Percentiles rank a stretch among this genome's conserved stretches.
These are phyloP conservation scores for Saitozyma sp. DNA, from an alignment of 768 basidiomycete genomes.

Conservation along the genomic window DNA sequence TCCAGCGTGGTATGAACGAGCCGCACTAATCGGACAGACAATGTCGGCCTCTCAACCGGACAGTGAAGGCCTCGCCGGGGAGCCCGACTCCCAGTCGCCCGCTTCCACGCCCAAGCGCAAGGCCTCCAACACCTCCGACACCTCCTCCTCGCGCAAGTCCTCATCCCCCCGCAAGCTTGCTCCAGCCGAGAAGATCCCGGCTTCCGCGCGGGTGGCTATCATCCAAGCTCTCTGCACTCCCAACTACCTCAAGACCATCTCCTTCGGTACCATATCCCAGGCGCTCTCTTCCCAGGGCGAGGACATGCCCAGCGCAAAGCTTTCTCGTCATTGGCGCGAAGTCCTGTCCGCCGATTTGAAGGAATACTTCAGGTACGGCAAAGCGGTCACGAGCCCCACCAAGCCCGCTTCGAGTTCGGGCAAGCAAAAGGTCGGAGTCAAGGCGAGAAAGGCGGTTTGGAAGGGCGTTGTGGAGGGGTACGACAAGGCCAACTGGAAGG, in stretches of 20 bases:
- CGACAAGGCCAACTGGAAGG: slow-evolving; percentile 32
- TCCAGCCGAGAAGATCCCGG: slow-evolving; percentile 29
- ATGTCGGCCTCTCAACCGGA: too few relatives aligned
- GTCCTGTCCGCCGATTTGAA: slow-evolving; percentile 29
- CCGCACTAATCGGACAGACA: too few relatives aligned
- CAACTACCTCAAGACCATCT: slow-evolving; percentile 10
- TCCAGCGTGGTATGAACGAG: too few relatives aligned
- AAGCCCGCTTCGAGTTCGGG: neutral
- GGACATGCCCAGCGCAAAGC: slow-evolving; percentile 14
- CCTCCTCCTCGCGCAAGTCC: neutral
- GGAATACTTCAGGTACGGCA: neutral
- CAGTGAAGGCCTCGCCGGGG: too few relatives aligned
- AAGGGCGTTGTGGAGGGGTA: slow-evolving; percentile 18
- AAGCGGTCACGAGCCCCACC: too few relatives aligned
- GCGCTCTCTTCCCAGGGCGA: neutral
- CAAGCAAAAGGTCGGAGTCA: slow-evolving; percentile 11
- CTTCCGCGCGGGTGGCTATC: slow-evolving; percentile 12
- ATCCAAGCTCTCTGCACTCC: slow-evolving; percentile 17
- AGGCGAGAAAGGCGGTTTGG: slow-evolving; percentile 30
- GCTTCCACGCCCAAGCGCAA: too few relatives aligned
- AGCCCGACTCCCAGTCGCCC: too few relatives aligned
- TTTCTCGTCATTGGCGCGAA: slow-evolving; percentile 39
- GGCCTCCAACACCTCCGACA: too few relatives aligned
- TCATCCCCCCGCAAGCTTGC: slow-evolving; percentile 12
- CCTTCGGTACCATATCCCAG: neutral